Percentiles rank a stretch among this genome's conserved stretches.
Conservation (phyloP, 306 rosid genomes). For the Pyrus bretschneideri region DNA sequence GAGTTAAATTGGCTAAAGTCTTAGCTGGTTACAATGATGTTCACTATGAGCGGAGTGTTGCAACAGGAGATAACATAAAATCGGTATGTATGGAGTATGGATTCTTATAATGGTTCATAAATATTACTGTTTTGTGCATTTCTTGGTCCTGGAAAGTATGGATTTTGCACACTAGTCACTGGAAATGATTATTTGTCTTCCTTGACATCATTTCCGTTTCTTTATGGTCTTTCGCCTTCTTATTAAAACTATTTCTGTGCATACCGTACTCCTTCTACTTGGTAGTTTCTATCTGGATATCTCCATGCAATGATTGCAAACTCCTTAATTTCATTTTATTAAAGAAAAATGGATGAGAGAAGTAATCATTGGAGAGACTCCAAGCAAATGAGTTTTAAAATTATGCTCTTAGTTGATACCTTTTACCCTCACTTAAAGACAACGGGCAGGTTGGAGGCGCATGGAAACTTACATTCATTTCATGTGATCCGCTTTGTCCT, state of each 20-base stretch:
- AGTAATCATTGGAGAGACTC: neutral
- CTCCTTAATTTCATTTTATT: neutral
- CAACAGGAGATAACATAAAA: conserved; percentile 74
- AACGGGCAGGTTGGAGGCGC: neutral
- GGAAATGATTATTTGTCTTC: conserved; percentile 17
- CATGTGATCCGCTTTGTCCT: neutral
- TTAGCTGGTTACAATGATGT: conserved; percentile 68
- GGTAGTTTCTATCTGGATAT: neutral
- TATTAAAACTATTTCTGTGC: neutral
- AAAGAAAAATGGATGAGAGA: neutral
- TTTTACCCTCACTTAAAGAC: neutral
- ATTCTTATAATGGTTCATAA: conserved; percentile 1
- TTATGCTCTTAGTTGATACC: neutral
- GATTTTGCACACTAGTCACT: neutral
- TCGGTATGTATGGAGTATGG: conserved; percentile 57
- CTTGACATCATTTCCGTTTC: neutral
- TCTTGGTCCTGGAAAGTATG: neutral
- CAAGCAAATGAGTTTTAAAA: neutral
- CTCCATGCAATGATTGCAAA: neutral
- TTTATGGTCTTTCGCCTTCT: neutral
- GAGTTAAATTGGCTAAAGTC: conserved; percentile 71
- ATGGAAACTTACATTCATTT: neutral
- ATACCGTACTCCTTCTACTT: neutral
- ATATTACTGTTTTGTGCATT: neutral
- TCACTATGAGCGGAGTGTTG: conserved; percentile 81